Base-by-base conservation (phyloP, 345 rosid species). In the Cardiospermum halicacabum region DNA sequence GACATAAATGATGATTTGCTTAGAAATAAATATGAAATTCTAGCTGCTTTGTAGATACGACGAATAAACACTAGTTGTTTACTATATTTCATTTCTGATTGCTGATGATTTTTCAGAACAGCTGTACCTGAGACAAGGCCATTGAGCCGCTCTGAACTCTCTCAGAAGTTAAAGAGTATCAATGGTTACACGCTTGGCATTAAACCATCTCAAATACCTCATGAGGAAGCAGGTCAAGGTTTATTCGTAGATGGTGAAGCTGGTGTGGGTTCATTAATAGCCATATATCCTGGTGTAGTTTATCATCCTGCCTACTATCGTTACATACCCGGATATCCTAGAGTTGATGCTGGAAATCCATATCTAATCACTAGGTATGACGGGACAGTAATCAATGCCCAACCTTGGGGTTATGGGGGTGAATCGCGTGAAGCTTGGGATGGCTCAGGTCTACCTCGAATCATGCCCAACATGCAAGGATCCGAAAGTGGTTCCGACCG, bases 291-390 rank as follows among this genome's bases (percentile, higher is more conserved):
- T 50, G 97, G 98, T 64, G 83, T 88, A 28, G 70, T 90, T 43
- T 86, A 85, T 71, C 65, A 82, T 57, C 94, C 96, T 16, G 87
- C 92, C 54, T 77, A 77, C 79, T 88, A 88, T 75, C 85, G 83
- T 7, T 80, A 82, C 55, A 86, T 93, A 72, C 96, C 94, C 24
- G 97, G 96, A 30, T 85, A 86, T 67, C 96, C 96, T 18, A 73
- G 83, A 67, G 87, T 79, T 28, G 80, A 86, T 75, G 86, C 72
- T 7, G 85, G 75, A 51, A 93, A 85, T 69, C 77, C 89, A 4
- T 84, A 90, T 77, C 61, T 93, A 74, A 86, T 93, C 76, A 88
- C 96, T 12, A 78, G 94, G 74, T 88, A 88, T 72, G 98, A 93
- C 15, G 90, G 87, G 43, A 72, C 76, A 11, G 89, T 90, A 25